Evolutionary conservation across 495 filamentous ascomycete genomes (phyloP).

Genomic region (Entonaema liquescens): DNA sequence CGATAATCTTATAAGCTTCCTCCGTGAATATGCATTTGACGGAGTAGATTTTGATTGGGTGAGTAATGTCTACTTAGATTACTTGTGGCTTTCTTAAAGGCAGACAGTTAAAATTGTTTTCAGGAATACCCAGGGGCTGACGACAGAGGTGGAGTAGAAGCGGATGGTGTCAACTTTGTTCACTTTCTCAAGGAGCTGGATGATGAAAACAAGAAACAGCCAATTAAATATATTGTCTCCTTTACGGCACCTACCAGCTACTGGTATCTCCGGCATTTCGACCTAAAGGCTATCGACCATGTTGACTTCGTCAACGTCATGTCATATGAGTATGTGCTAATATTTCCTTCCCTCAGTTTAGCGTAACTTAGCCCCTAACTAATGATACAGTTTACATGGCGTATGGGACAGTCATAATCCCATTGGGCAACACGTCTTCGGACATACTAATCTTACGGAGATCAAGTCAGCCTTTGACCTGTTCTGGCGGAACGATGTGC

Average conservation of each 20-base stretch:
- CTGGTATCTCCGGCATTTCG: not conserved
- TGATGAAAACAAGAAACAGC: not conserved
- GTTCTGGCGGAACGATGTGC: not conserved
- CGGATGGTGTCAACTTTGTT: not conserved
- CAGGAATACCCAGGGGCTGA: not conserved
- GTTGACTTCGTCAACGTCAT: too few species aligned
- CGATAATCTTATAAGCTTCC: not conserved
- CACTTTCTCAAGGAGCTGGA: not conserved
- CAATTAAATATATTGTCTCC: not conserved
- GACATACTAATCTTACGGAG: not conserved
- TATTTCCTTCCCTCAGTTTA: too few species aligned
- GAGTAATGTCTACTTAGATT: too few species aligned
- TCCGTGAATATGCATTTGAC: not conserved
- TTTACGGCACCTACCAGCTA: not conserved
- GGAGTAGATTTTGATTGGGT: not conserved
- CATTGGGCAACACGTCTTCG: not conserved
- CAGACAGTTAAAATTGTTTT: too few species aligned
- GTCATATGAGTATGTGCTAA: too few species aligned
- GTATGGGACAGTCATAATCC: too few species aligned
- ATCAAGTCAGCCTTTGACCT: not conserved
- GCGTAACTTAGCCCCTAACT: too few species aligned
- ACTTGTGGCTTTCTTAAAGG: too few species aligned
- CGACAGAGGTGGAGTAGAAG: not conserved
- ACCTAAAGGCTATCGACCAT: too few species aligned
- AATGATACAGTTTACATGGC: too few species aligned